A percentile compares a stretch with the other conserved stretches of the same genome.
These are phyloP conservation scores for Tolypocladium paradoxum DNA, from an alignment of 2,329 filamentous ascomycete species.

Conservation along the genomic window DNA sequence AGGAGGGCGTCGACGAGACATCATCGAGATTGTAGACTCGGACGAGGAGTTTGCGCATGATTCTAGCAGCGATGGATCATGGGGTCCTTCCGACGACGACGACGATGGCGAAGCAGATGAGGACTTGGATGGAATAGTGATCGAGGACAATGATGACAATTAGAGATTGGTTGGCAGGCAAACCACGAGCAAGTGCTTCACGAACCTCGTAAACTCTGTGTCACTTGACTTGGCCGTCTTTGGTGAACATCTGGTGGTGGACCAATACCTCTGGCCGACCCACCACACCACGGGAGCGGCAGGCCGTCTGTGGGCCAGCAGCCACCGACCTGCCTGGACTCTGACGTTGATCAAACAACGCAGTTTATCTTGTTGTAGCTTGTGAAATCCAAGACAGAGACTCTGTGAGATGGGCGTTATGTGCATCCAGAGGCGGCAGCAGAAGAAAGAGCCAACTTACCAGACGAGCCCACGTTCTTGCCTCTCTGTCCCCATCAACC, in stretches of 20 bases:
- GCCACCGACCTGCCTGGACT: background rate
- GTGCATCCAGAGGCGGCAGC: background rate
- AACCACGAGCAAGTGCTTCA: too few species aligned
- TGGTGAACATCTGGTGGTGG: too few species aligned
- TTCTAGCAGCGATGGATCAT: background rate
- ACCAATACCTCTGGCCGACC: background rate
- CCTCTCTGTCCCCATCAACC: background rate
- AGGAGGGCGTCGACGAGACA: background rate
- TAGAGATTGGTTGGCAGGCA: background rate
- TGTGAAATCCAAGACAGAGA: background rate
- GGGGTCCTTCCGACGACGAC: background rate
- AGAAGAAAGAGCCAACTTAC: background rate
- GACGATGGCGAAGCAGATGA: background rate
- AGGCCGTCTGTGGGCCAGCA: background rate
- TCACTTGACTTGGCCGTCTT: background rate
- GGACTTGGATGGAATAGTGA: background rate
- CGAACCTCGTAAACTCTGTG: background rate
- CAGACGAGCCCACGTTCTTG: background rate
- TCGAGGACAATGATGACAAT: background rate
- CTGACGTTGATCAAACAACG: background rate
- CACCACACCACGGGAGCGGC: background rate
- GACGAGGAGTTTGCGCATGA: background rate
- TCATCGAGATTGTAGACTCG: background rate
- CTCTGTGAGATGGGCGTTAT: background rate
- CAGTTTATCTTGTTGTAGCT: too few species aligned